A percentile compares a stretch with the other conserved stretches of the same genome.
These are phyloP conservation scores for Canavalia gladiata DNA, from an alignment of 306 rosid species.

Conservation along the genomic window DNA sequence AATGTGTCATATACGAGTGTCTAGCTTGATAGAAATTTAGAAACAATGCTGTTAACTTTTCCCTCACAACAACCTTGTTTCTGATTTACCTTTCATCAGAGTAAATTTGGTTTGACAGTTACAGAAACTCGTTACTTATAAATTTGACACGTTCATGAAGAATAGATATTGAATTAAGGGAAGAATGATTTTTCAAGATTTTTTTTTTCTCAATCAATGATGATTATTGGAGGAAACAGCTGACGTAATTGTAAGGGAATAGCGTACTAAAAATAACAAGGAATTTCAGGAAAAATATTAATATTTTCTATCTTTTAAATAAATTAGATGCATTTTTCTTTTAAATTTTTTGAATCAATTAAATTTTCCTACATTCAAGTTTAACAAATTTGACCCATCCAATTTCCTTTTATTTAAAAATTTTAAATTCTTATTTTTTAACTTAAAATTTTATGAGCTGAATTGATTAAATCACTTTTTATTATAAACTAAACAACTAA, in stretches of 20 bases:
- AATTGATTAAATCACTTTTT: too few relatives aligned
- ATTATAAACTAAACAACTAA: too few relatives aligned
- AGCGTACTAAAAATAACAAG: neutral
- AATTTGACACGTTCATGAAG: neutral
- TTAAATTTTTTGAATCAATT: too few relatives aligned
- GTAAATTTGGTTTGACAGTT: neutral
- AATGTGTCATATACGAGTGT: neutral
- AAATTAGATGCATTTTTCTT: too few relatives aligned
- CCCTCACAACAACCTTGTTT: neutral
- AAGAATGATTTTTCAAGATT: neutral
- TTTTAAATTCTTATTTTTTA: too few relatives aligned
- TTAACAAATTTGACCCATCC: too few relatives aligned
- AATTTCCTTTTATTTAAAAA: too few relatives aligned
- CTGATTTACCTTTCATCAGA: neutral
- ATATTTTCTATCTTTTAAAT: too few relatives aligned
- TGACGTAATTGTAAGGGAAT: neutral
- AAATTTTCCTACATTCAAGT: too few relatives aligned
- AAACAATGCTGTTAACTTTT: neutral
- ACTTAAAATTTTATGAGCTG: too few relatives aligned
- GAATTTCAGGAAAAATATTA: neutral
- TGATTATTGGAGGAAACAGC: too few relatives aligned
- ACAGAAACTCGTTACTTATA: neutral
- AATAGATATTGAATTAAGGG: neutral
- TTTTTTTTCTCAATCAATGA: neutral
- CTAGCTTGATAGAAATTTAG: conserved; percentile 1